These are phyloP conservation scores for Geotrichum europaeum DNA, from an alignment of 1,139 yeast genomes.

Conservation along the genomic window DNA sequence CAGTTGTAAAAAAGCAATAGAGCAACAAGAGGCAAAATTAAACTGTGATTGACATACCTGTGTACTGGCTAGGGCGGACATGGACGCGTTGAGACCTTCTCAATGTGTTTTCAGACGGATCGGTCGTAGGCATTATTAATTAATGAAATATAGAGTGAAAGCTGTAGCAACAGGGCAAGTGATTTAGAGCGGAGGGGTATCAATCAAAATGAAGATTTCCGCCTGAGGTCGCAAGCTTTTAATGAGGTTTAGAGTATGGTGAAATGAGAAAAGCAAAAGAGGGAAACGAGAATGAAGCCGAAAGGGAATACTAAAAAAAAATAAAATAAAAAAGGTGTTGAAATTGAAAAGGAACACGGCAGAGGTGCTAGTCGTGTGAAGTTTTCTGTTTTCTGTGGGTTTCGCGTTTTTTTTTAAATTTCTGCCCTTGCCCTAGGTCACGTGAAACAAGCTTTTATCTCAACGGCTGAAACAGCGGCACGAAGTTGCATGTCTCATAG, in stretches of 20 bases:
- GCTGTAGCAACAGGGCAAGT: neutral
- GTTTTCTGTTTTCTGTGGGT: neutral
- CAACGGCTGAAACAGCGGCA: neutral
- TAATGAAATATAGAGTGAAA: neutral
- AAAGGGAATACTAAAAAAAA: neutral
- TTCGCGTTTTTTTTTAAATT: neutral
- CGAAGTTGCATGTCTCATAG: neutral
- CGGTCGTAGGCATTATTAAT: neutral
- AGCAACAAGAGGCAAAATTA: neutral
- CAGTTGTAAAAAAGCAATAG: neutral
- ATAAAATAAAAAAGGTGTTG: neutral
- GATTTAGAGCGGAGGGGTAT: neutral
- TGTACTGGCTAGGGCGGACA: neutral
- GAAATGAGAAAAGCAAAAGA: neutral
- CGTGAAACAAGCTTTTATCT: neutral
- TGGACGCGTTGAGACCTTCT: slow-evolving; percentile 13
- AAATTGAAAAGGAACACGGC: neutral
- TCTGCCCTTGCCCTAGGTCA: neutral
- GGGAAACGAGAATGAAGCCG: neutral
- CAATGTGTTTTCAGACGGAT: neutral
- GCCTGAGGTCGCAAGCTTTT: neutral
- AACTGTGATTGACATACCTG: slow-evolving; percentile 1
- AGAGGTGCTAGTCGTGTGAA: neutral
- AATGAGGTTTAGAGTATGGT: neutral
- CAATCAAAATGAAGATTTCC: neutral